These are phyloP conservation scores for Blakeslea trispora DNA, from an alignment of 371 early-diverging fungal genomes.

Conservation along the genomic window DNA sequence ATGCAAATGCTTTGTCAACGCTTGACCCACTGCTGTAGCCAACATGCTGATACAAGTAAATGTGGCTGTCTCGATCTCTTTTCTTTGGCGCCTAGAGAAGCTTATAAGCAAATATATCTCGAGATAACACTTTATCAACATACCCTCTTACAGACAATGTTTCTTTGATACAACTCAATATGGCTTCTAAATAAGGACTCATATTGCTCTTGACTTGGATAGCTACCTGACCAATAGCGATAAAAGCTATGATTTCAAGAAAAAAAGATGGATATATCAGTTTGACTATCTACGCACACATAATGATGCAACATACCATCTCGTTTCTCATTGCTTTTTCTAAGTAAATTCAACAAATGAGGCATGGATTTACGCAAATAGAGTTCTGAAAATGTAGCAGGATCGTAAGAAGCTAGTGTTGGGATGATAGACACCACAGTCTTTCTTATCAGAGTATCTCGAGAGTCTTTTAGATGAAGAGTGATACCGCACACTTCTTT, in stretches of 20 bases:
- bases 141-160: conserved; percentile 59
- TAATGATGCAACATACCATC: no score
- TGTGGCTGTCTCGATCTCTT: conserved; percentile 69
- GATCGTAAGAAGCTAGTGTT: conserved; percentile 81
- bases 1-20: conserved; percentile 83
- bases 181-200: conserved; percentile 78
- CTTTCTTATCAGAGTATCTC: conserved; percentile 79
- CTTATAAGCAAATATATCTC: neutral
- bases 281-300: no score
- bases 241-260: no score
- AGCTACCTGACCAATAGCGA: conserved; percentile 87
- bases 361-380: conserved; percentile 78
- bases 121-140: neutral
- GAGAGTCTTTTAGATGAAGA: conserved; percentile 77
- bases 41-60: conserved; percentile 89
- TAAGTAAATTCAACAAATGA: conserved; percentile 75
- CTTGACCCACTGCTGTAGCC: conserved; percentile 89
- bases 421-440: conserved; percentile 88
- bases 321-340: conserved; percentile 78
- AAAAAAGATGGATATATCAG: no score
- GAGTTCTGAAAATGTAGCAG: conserved; percentile 71
- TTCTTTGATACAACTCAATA: conserved; percentile 75
- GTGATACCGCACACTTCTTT: conserved; percentile 78
- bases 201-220: conserved; percentile 83
- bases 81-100: conserved; percentile 52